Base-by-base conservation (phyloP, 176 grass and related monocot species). In the Olyra latifolia region DNA sequence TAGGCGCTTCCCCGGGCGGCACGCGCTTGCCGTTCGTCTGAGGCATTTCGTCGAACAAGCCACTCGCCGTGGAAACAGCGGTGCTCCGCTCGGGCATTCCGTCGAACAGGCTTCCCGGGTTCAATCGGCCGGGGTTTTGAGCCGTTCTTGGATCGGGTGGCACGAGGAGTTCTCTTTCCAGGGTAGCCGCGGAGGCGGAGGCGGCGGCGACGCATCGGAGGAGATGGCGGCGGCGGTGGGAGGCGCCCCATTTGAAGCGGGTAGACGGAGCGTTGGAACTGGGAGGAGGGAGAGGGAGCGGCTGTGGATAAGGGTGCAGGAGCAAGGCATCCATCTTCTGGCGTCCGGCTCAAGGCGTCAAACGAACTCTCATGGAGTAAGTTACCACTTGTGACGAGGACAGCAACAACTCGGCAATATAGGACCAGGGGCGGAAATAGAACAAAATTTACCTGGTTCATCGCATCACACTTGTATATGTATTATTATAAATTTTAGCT, bases 281-380 rank as follows among this genome's bases (percentile, higher is more conserved):
- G 14, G 79, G 53, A 41, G 54, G 56, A 44, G 77, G 71, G 16
- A 75, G 56, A 62, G 32, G 46, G 10, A 64, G 82, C 55, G 56
- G 82, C 56, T 60, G 77, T 81, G 87, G 87, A 85, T 76, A 81
- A 85, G 87, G 87, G 46, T 47, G 77, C 14, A 89, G 47, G 47
- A 88, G 80, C 66, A 39, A 56, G 28, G 46, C 55, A 68, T 83
- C 71, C 87, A 89, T 85, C 50, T 44, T 77, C 29, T 22, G 47
- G 29, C 60, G 55, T 38, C 56, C 39, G 27, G 65, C 57, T 82
- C 66, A 7, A 66, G 28, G 2, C 42, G 6, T 46, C 40, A 6
- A 35, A 9, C 0, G 73, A 29, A 23, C 55, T 76, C 19, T 14
- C 2, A 1, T 25, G 16, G 10, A 45, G 23, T 61, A 55, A 23